Base-by-base conservation (phyloP, 2,329 filamentous ascomycete genomes). In the Mycosphaerelloides madeirae region DNA sequence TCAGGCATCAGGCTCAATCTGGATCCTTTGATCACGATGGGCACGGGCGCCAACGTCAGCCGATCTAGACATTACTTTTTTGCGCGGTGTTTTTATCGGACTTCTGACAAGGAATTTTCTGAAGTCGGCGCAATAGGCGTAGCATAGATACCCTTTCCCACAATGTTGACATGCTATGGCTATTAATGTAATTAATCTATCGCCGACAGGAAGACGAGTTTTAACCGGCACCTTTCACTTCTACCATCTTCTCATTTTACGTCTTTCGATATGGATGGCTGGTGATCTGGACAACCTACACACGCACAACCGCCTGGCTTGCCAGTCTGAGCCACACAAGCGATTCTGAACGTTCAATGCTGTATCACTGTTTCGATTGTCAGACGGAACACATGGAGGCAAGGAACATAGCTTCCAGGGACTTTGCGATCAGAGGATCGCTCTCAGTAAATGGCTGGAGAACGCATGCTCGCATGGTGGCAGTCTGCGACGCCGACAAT, bases 151-250 rank as follows among this genome's bases (percentile, higher is more conserved):
- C 37, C 35, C 43, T 25, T 9, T n/a, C n/a, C 9, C 22, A 25
- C 22, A 9, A 22, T 34, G 31, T 20, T 40, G 31, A 32, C 35
- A 35, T 39, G 43, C 43, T 45, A 41, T 31, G 43, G 37, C 43
- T 44, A 20, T 15, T 45, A 45, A 45, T 41, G 31, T 45, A 40
- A 31, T 40, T 45, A 45, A 36, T 41, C 20, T 22, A 18, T 37
- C 36, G 38, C 43, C 35, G 37, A 37, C 40, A 36, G 43, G 31
- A 40, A 34, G 42, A 44, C 35, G 43, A 40, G 19, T 45, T 45
- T 37, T 36, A 28, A 45, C 43, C 37, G 36, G 37, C 43, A 45
- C 33, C 15, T 38, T 43, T 40, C 32, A 9, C 33, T 37, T 36
- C 31, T 32, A 13, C 29, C 12, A 16, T 40, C 29, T 20, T 40